Conservation (phyloP, 345 rosid genomes). For the Hibiscus mutabilis region DNA sequence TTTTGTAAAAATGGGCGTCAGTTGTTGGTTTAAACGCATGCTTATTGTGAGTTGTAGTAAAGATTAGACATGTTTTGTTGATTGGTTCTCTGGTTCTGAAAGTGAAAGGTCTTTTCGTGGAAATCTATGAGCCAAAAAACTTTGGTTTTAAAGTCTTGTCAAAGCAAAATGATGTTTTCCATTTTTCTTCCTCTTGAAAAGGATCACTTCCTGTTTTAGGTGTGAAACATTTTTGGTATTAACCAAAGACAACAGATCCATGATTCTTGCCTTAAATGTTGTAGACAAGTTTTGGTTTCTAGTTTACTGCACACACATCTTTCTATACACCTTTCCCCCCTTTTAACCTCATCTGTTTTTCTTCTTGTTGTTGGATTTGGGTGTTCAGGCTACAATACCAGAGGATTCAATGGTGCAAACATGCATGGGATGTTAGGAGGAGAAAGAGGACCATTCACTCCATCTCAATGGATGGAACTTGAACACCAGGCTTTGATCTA, state of each 20-base stretch:
- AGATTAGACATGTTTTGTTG: neutral
- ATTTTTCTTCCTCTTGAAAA: neutral
- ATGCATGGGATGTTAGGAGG: constrained; percentile 38
- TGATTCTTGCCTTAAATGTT: constrained; percentile 8
- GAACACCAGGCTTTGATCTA: constrained; percentile 94
- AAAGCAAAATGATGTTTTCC: constrained; percentile 12
- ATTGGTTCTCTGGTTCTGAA: too few relatives aligned
- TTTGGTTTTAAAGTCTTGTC: constrained; percentile 30
- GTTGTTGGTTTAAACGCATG: too few relatives aligned
- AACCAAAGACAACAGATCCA: neutral
- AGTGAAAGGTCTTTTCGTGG: constrained; percentile 24
- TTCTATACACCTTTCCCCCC: neutral
- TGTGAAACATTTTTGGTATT: constrained; percentile 7
- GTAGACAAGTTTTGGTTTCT: neutral
- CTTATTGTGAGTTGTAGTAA: neutral
- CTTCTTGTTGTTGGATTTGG: neutral
- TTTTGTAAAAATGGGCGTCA: neutral
- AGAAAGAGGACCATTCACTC: constrained; percentile 49
- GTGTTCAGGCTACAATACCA: constrained; percentile 28
- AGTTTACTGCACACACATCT: neutral
- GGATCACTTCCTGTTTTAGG: constrained; percentile 17
- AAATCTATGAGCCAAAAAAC: neutral
- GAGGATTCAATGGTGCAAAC: constrained; percentile 27
- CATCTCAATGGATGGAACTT: constrained; percentile 83
- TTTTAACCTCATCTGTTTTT: neutral